phyloP scores from a whole-genome alignment of 2,329 filamentous ascomycete species.

The Blumeriella jaapii region DNA sequence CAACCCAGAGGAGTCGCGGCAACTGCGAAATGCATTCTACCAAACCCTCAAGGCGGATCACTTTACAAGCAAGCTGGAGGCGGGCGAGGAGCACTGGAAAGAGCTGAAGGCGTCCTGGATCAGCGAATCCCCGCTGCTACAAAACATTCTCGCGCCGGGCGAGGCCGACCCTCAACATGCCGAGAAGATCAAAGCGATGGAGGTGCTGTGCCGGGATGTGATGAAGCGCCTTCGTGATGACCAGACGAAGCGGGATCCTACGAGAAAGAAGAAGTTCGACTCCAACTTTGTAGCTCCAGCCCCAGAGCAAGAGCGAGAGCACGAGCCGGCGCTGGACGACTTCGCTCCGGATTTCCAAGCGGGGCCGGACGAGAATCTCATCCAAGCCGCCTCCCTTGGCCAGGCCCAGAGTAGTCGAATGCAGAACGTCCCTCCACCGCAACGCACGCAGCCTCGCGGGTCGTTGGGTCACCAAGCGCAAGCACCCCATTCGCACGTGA shows the following conservation, averaged over 20 bases:
- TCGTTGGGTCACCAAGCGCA: slow-evolving; percentile 10
- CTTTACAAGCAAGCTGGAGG: slow-evolving; percentile 63
- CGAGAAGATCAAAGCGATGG: slow-evolving; percentile 52
- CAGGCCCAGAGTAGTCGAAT: slow-evolving; percentile 26
- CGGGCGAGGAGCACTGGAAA: slow-evolving; percentile 59
- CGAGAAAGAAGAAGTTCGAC: slow-evolving; percentile 31
- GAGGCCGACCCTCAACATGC: slow-evolving; percentile 40
- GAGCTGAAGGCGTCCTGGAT: slow-evolving; percentile 60
- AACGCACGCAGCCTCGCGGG: slow-evolving; percentile 9
- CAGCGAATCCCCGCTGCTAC: slow-evolving; percentile 42
- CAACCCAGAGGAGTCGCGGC: slow-evolving; percentile 55
- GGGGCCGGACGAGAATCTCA: slow-evolving; percentile 19
- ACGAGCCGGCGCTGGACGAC: too few relatives aligned
- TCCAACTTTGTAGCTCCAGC: slow-evolving; percentile 27
- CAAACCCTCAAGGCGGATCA: slow-evolving; percentile 51
- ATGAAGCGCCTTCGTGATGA: slow-evolving; percentile 67
- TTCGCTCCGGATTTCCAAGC: slow-evolving; percentile 21
- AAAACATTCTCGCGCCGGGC: slow-evolving; percentile 39
- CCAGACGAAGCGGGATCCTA: slow-evolving; percentile 42
- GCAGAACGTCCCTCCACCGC: slow-evolving; percentile 13
- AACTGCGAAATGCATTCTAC: slow-evolving; percentile 55
- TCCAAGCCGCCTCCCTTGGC: slow-evolving; percentile 21
- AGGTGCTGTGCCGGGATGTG: slow-evolving; percentile 62
- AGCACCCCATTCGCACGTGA: slow-evolving; percentile 17
- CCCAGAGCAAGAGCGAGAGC: slow-evolving; percentile 8